phyloP scores from a whole-genome alignment of 495 filamentous ascomycete genomes.

The Clohesyomyces aquaticus region DNA sequence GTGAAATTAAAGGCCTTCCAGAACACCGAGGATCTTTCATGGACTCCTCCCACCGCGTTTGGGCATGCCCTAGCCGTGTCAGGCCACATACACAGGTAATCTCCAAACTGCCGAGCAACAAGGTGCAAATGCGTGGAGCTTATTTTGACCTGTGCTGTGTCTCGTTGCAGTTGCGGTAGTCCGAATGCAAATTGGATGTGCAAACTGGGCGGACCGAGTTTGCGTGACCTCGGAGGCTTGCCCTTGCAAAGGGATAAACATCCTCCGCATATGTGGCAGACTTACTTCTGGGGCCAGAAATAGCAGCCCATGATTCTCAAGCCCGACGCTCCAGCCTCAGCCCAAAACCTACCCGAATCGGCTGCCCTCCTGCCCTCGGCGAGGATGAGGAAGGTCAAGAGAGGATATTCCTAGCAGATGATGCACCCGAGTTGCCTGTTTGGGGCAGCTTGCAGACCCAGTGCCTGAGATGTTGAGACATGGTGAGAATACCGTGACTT shows the following conservation, averaged over 20 bases:
- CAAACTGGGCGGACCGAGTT: background rate
- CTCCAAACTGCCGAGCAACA: slow-evolving; percentile 1
- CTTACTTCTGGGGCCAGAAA: slow-evolving; percentile 1
- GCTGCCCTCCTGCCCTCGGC: background rate
- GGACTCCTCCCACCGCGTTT: background rate
- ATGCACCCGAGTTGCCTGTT: slow-evolving; percentile 7
- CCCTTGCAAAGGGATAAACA: too few relatives aligned
- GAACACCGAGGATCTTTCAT: background rate
- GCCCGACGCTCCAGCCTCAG: slow-evolving; percentile 1
- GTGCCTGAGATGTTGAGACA: slow-evolving; percentile 22
- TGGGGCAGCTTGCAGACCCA: slow-evolving; percentile 7
- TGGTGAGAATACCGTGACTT: slow-evolving; percentile 15
- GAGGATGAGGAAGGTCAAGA: too few relatives aligned
- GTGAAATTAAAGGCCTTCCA: background rate
- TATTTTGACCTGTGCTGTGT: slow-evolving; percentile 22
- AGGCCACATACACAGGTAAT: background rate
- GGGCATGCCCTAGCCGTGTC: background rate
- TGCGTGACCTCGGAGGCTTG: background rate
- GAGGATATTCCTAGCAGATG: too few relatives aligned
- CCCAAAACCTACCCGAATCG: slow-evolving; percentile 5
- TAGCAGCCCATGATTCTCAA: background rate
- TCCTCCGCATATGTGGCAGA: too few relatives aligned
- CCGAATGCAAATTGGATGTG: slow-evolving; percentile 12
- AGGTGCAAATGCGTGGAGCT: slow-evolving; percentile 11
- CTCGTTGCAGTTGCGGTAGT: slow-evolving; percentile 12